Percentiles rank a stretch among this genome's conserved stretches.
Conservation (phyloP, 2,329 filamentous ascomycete species). For the Tolypocladium nubicola region DNA sequence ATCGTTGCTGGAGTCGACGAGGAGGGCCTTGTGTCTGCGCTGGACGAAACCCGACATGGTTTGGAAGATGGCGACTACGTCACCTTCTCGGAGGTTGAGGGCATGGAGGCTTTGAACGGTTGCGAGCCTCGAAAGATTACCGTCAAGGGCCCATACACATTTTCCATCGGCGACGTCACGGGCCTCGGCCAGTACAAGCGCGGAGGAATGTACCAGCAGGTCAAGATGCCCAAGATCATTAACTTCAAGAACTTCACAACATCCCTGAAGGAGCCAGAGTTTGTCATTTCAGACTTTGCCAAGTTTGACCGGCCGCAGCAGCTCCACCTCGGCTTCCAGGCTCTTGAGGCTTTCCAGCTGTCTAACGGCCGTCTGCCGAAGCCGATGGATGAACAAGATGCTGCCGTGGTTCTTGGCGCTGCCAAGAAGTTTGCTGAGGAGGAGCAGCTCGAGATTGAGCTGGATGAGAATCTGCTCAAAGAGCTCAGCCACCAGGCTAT, state of each 20-base stretch:
- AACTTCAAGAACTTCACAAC: conserved; percentile 75
- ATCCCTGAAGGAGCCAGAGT: conserved; percentile 77
- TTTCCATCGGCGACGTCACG: conserved; percentile 90
- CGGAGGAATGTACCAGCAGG: conserved; percentile 85
- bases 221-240: conserved; percentile 95
- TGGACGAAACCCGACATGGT: conserved; percentile 91
- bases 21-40: conserved; percentile 79
- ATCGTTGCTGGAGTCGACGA: conserved; percentile 87
- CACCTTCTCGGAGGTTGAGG: conserved; percentile 86
- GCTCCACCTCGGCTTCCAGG: conserved; percentile 86
- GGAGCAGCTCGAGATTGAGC: conserved; percentile 55
- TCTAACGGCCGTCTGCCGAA: conserved; percentile 65
- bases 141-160: conserved; percentile 93
- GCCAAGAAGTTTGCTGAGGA: conserved; percentile 64
- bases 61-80: conserved; percentile 95
- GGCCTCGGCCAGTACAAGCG: conserved; percentile 77
- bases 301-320: conserved; percentile 94
- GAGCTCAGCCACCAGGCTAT: conserved; percentile 91
- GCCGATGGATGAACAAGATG: conserved; percentile 78
- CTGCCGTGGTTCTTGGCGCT: conserved; percentile 63
- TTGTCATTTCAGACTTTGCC: conserved; percentile 88
- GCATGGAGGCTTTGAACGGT: conserved; percentile 81
- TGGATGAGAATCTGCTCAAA: conserved; percentile 85
- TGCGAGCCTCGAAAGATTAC: conserved; percentile 80
- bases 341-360: conserved; percentile 76